Percentiles rank a stretch among this genome's conserved stretches.
Conservation (phyloP, 179 eudicot genomes). For the Carnegiea gigantea region DNA sequence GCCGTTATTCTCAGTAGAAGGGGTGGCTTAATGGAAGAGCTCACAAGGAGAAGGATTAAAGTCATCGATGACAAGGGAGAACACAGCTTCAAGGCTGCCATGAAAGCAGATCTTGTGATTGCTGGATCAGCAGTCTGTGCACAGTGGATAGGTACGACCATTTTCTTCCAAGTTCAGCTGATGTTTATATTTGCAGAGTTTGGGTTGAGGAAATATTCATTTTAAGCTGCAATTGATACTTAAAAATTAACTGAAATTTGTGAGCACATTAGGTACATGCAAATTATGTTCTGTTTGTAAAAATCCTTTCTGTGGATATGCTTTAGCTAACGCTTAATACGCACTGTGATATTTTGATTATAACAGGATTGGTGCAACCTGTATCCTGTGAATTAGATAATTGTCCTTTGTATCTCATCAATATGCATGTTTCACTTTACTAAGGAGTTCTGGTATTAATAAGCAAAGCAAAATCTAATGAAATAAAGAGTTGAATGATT, state of each 20-base stretch:
- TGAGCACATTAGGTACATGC: not conserved
- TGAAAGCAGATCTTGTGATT: conserved; percentile 92
- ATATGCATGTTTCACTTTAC: too few relatives aligned
- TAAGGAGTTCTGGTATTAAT: too few relatives aligned
- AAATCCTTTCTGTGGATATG: not conserved
- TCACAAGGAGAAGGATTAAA: conserved; percentile 74
- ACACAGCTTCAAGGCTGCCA: conserved; percentile 84
- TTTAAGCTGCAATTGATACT: conserved; percentile 4
- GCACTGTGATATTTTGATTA: too few relatives aligned
- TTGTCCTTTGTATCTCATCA: too few relatives aligned
- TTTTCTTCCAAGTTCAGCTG: not conserved
- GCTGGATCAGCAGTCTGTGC: conserved; percentile 99
- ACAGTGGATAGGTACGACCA: conserved; percentile 81
- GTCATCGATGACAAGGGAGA: conserved; percentile 80
- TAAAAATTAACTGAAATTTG: not conserved
- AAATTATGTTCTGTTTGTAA: not conserved
- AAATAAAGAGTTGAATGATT: too few relatives aligned
- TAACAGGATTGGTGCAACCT: too few relatives aligned
- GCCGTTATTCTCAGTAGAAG: conserved; percentile 79
- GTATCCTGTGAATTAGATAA: too few relatives aligned
- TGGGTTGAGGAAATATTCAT: conserved; percentile 1
- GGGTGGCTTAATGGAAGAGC: conserved; percentile 92
- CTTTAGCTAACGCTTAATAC: not conserved
- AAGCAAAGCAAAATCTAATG: too few relatives aligned
- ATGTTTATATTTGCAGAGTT: not conserved